These are phyloP conservation scores for Vaccinium myrtillus DNA, from an alignment of 148 eudicot genomes.

Conservation along the genomic window DNA sequence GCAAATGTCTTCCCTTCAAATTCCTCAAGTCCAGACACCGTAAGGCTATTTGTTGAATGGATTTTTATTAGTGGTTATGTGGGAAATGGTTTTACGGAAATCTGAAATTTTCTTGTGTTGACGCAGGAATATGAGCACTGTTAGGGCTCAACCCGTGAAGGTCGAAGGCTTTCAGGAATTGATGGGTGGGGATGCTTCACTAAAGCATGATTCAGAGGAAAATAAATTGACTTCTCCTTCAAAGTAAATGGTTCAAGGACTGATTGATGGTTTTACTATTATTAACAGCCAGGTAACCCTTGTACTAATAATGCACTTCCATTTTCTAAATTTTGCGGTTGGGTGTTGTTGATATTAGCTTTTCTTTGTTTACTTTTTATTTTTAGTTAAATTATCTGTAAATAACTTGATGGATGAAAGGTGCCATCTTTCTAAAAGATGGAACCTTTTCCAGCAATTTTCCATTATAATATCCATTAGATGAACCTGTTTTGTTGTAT, in stretches of 20 bases:
- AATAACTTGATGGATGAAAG: background rate
- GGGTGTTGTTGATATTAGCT: background rate
- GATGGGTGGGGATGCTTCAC: conserved; percentile 90
- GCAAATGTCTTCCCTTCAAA: conserved; percentile 62
- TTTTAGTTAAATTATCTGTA: background rate
- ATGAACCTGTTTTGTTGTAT: background rate
- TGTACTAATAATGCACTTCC: background rate
- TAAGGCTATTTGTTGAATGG: conserved; percentile 32
- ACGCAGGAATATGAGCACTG: conserved; percentile 69
- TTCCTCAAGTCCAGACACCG: conserved; percentile 72
- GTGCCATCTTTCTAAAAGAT: background rate
- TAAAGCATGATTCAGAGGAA: conserved; percentile 79
- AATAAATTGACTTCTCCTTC: conserved; percentile 76
- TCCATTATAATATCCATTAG: background rate
- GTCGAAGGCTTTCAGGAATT: conserved; percentile 95
- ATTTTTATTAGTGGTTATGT: background rate
- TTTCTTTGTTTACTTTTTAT: background rate
- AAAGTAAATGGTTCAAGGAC: conserved; percentile 35
- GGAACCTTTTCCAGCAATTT: background rate
- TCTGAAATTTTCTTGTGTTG: conserved; percentile 14
- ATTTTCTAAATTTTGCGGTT: background rate
- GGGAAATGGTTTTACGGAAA: background rate
- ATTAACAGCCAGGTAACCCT: background rate
- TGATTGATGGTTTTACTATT: background rate
- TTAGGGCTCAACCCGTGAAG: conserved; percentile 94